These are phyloP conservation scores for Erodium maritimum DNA, from an alignment of 345 rosid genomes.

Conservation along the genomic window DNA sequence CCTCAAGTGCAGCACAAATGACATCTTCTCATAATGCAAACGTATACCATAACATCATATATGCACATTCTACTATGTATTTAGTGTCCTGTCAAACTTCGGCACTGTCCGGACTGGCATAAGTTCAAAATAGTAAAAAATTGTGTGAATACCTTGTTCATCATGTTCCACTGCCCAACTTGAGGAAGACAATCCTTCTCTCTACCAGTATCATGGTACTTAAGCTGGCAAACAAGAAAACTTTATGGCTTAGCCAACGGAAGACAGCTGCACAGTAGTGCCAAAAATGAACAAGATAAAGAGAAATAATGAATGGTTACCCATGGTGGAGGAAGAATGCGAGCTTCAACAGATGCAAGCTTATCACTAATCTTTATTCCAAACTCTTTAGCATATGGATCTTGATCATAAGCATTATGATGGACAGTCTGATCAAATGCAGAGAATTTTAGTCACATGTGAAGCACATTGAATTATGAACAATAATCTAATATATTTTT, in stretches of 20 bases:
- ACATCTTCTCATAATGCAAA: too few species aligned
- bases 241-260: background rate
- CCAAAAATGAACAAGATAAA: background rate
- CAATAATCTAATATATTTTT: too few species aligned
- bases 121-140: background rate
- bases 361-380: conserved; percentile 70
- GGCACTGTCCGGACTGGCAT: background rate
- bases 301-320: conserved; percentile 18
- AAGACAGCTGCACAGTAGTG: background rate
- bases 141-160: conserved; percentile 57
- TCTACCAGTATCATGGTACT: conserved; percentile 82
- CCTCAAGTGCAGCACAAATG: too few species aligned
- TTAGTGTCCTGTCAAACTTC: background rate
- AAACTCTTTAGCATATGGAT: conserved; percentile 76
- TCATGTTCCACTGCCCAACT: conserved; percentile 97
- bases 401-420: conserved; percentile 55
- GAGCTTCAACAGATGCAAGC: conserved; percentile 87
- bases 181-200: conserved; percentile 76
- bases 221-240: conserved; percentile 42
- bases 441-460: too few species aligned
- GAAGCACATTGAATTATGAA: background rate
- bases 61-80: too few species aligned
- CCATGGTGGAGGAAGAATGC: conserved; percentile 86
- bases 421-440: conserved; percentile 39
- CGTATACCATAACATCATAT: too few species aligned